phyloP scores from a whole-genome alignment of 2,329 filamentous ascomycete genomes.

The Myrmaecium sp. region DNA sequence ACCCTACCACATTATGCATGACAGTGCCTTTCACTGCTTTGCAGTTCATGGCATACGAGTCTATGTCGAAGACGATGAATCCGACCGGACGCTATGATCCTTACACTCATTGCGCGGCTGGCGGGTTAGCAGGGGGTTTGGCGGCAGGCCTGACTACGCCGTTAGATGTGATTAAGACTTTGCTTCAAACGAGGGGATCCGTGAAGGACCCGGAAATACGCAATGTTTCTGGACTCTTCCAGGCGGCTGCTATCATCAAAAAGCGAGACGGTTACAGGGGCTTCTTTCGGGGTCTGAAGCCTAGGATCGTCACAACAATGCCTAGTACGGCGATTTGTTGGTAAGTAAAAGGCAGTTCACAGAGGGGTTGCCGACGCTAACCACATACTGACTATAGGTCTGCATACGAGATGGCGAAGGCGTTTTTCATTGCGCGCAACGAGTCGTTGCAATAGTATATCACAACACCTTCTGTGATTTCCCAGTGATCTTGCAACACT shows the following conservation, averaged over 20 bases:
- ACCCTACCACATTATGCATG: conserved; percentile 95
- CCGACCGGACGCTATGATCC: conserved; percentile 76
- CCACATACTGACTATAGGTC: conserved; percentile 26
- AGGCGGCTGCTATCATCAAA: conserved; percentile 68
- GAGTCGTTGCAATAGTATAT: conserved; percentile 9
- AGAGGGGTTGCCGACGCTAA: conserved; percentile 5
- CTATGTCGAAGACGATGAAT: conserved; percentile 86
- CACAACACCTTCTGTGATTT: too few relatives aligned
- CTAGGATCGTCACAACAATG: conserved; percentile 89
- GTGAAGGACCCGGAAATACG: conserved; percentile 66
- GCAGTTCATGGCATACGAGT: conserved; percentile 96
- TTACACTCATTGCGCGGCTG: conserved; percentile 80
- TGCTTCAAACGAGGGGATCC: conserved; percentile 82
- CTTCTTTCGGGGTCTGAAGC: conserved; percentile 86
- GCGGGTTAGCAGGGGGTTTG: conserved; percentile 81
- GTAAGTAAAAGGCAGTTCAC: conserved; percentile 41
- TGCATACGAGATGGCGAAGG: conserved; percentile 52
- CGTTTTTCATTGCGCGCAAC: conserved; percentile 40
- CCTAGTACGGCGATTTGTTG: conserved; percentile 99
- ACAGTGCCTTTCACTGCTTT: conserved; percentile 94
- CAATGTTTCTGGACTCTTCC: conserved; percentile 64
- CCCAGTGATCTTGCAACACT: too few relatives aligned
- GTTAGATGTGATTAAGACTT: conserved; percentile 95
- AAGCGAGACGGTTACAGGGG: conserved; percentile 68
- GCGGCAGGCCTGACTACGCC: conserved; percentile 89